These are phyloP conservation scores for Phaeosphaeria sp. DNA, from an alignment of 2,329 filamentous ascomycete species.

Conservation along the genomic window DNA sequence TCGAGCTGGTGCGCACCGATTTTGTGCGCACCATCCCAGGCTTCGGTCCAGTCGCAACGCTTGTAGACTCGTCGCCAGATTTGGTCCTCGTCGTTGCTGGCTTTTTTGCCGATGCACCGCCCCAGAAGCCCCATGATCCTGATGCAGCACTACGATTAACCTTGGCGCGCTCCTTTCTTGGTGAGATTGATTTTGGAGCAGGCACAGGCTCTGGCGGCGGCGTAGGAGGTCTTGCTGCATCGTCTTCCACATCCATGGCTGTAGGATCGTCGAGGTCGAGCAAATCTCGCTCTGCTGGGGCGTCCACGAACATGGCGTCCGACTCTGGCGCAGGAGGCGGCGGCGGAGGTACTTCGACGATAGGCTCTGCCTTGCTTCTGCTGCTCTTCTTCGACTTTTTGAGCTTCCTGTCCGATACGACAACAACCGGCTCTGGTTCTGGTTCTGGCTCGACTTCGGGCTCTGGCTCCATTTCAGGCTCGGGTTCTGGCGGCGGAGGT, in stretches of 20 bases:
- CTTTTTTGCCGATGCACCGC: conserved; percentile 53
- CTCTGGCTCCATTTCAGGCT: conserved; percentile 28
- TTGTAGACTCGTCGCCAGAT: conserved; percentile 39
- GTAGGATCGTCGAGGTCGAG: conserved; percentile 28
- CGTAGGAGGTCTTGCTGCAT: conserved; percentile 52
- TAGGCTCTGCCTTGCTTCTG: conserved; percentile 65
- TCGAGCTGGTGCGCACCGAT: conserved; percentile 56
- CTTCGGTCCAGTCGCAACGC: conserved; percentile 39
- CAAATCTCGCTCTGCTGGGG: conserved; percentile 24
- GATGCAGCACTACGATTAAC: conserved; percentile 71
- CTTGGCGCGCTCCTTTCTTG: conserved; percentile 76
- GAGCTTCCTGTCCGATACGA: conserved; percentile 25
- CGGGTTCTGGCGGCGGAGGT: conserved; percentile 33
- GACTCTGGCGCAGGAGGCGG: conserved; percentile 32
- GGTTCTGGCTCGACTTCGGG: conserved; percentile 27
- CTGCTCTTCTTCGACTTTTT: conserved; percentile 40
- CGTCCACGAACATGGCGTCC: conserved; percentile 25
- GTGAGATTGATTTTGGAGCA: conserved; percentile 55
- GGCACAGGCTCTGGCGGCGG: conserved; percentile 53
- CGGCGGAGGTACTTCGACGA: conserved; percentile 40
- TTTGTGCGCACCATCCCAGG: conserved; percentile 61
- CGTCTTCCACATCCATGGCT: conserved; percentile 34
- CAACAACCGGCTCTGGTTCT: conserved; percentile 32
- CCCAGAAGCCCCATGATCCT: conserved; percentile 81
- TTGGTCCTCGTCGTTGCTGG: conserved; percentile 44